phyloP scores from a whole-genome alignment of 2,329 filamentous ascomycete species.

The Xylariaceae sp. region DNA sequence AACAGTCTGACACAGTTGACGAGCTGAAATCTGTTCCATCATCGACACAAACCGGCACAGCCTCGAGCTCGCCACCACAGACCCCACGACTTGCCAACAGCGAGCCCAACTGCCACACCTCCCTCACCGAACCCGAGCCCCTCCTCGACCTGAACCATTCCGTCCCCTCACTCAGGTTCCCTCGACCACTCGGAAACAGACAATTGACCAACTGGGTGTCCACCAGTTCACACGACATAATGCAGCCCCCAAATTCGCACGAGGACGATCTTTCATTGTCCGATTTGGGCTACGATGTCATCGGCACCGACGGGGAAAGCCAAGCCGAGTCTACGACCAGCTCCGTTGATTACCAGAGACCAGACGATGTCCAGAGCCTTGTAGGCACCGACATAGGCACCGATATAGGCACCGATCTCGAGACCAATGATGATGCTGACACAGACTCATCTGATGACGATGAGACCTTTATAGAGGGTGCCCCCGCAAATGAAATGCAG shows the following conservation, averaged over 20 bases:
- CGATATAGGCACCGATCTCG: constrained; percentile 41
- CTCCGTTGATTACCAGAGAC: constrained; percentile 45
- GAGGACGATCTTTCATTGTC: constrained; percentile 49
- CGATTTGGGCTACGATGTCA: constrained; percentile 56
- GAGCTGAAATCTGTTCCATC: constrained; percentile 26
- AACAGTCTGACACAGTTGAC: constrained; percentile 37
- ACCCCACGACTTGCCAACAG: constrained; percentile 26
- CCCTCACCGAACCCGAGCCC: constrained; percentile 7
- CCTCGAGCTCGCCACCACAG: constrained; percentile 9
- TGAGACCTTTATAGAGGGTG: constrained; percentile 18
- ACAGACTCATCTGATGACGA: constrained; percentile 14
- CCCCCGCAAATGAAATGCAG: constrained; percentile 18
- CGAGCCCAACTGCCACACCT: constrained; percentile 20
- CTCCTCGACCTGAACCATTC: constrained; percentile 28
- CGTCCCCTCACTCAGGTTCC: constrained; percentile 52
- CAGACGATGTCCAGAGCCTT: constrained; percentile 51
- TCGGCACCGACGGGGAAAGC: constrained; percentile 52
- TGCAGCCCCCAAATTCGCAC: constrained; percentile 41
- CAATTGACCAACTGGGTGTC: constrained; percentile 58
- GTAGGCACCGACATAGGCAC: constrained; percentile 38
- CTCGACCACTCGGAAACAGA: constrained; percentile 51
- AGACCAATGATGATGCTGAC: constrained; percentile 35
- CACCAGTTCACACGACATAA: constrained; percentile 54
- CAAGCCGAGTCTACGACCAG: constrained; percentile 47
- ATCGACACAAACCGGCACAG: constrained; percentile 9